Base-by-base conservation (phyloP, 2,329 filamentous ascomycete species). In the Colletotrichum liriopes region DNA sequence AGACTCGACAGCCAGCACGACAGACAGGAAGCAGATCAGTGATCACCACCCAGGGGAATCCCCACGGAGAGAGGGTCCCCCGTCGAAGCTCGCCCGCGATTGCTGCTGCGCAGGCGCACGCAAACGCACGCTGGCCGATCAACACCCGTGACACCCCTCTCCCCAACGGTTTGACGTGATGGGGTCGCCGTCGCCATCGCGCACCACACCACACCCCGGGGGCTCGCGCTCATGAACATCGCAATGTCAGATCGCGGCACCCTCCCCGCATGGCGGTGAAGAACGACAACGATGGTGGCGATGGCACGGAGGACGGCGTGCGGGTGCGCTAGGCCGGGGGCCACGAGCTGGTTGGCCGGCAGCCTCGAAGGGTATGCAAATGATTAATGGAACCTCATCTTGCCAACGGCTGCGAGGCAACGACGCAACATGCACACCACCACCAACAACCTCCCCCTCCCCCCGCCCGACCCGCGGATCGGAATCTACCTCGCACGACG, bases 401-500 rank as follows among this genome's bases (percentile, higher is more conserved):
- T 3, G 23, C 45, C 16, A 23, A 35, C 29, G 41, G 58, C 39
- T 35, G 39, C 26, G 56, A 60, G 60, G 60, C 20, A 52, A 52
- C 23, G 5, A 60, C 23, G 5, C 37, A 12, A 23, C 35, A 35
- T 12, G 20, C n/a, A 60, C 41, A 41, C 5, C 35, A 60, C 8
- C 16, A 2, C 37, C 55, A 8, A 16, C 61, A 18, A 26, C 61
- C 23, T 26, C 23, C 23, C 23, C 23, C 23, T 2, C 63, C 55
- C 68, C 23, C 39, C 3, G 47, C 26, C 47, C 58, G 32, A 54
- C 45, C 51, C 65, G 64, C 68, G 68, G 68, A 71, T 71, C 68
- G 58, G 58, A 63, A 68, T 68, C 68, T 63, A 62, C 58, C 49
- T 68, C 65, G 58, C 68, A 67, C 68, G 56, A 37, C 68, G 68